Conservation (phyloP, 352 stramenopile genomes). For the Phytophthora pinifolia region DNA sequence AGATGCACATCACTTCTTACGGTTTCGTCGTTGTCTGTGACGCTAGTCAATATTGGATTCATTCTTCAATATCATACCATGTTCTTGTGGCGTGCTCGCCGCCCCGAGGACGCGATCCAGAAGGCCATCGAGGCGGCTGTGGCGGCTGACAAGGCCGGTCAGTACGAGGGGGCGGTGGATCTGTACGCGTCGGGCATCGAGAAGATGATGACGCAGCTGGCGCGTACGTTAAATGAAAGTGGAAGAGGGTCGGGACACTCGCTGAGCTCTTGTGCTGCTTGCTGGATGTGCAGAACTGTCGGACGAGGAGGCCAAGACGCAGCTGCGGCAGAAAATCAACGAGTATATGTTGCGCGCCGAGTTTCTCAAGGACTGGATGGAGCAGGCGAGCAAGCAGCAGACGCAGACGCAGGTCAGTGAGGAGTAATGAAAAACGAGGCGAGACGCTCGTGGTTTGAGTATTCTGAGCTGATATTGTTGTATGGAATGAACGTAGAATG, state of each 20-base stretch:
- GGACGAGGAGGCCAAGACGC: conserved; percentile 34
- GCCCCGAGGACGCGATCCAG: conserved; percentile 45
- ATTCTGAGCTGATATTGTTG: conserved; percentile 3
- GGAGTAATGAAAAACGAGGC: not conserved
- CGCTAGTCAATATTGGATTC: not conserved
- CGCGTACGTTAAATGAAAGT: conserved; percentile 39
- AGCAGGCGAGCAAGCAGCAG: conserved; percentile 24
- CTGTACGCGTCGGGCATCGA: conserved; percentile 78
- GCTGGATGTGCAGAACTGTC: conserved; percentile 31
- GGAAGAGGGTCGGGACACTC: not conserved
- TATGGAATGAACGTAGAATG: conserved; percentile 4
- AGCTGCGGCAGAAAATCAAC: conserved; percentile 56
- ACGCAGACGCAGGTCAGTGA: conserved; percentile 22
- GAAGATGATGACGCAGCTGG: conserved; percentile 63
- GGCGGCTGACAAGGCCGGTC: conserved; percentile 44
- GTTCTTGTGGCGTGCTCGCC: conserved; percentile 44
- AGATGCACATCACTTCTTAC: not conserved
- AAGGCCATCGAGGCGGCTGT: conserved; percentile 56
- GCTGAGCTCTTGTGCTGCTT: not conserved
- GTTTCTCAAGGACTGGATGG: conserved; percentile 52
- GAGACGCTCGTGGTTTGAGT: conserved; percentile 3
- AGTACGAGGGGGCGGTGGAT: conserved; percentile 56
- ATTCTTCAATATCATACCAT: conserved; percentile 33
- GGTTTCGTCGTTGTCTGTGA: not conserved
- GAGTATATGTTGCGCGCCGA: conserved; percentile 83